Base-by-base conservation (phyloP, 2,329 filamentous ascomycete genomes). In the Neopestalotiopsis sp. region DNA sequence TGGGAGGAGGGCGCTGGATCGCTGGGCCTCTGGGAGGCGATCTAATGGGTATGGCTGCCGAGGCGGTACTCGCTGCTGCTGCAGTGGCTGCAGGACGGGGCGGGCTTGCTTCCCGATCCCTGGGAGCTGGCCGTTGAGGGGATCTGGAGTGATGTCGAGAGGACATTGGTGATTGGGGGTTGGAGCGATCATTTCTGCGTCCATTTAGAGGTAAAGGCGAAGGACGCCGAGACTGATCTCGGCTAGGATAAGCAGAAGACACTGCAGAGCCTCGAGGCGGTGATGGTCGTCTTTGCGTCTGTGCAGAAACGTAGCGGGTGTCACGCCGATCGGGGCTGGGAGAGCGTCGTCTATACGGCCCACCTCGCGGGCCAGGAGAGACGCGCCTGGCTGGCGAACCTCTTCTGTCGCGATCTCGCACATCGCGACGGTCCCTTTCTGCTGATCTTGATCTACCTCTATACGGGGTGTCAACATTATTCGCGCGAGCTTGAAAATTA, bases 21-120 rank as follows among this genome's bases (percentile, higher is more conserved):
- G 87, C 86, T 34, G 87, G 87, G 0, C 86, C 87, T 65, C 86
- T 84, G 3, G 87, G 87, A 13, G 87, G 87, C 20, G 87, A 88
- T 71, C 81, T 80, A 14, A 76, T 72, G 14, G 76, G 71, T 38
- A 75, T 71, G 4, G 74, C 71, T 10, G 75, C 75, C 34, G 73
- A 70, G 28, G 34, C 6, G 34, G 34, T 38, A 38, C 24, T 28
- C 24, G 34, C 10, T 7, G 34, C 10, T 7, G 34, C 34, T 9
- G 10, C 34, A 38, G 68, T 49, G 32, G n/a, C 45, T n/a, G 69
- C 61, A 56, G 57, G 58, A 32, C 65, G 68, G 4, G 13, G 40
- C 7, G 77, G 77, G 17, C 73, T 77, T 69, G 69, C 74, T 9
- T 78, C 76, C 70, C 75, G 73, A 32, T 78, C 76, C 70, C 75